Evolutionary conservation across 23 red algal genomes (phyloP).

Genomic region (Gracilariopsis chorda): DNA sequence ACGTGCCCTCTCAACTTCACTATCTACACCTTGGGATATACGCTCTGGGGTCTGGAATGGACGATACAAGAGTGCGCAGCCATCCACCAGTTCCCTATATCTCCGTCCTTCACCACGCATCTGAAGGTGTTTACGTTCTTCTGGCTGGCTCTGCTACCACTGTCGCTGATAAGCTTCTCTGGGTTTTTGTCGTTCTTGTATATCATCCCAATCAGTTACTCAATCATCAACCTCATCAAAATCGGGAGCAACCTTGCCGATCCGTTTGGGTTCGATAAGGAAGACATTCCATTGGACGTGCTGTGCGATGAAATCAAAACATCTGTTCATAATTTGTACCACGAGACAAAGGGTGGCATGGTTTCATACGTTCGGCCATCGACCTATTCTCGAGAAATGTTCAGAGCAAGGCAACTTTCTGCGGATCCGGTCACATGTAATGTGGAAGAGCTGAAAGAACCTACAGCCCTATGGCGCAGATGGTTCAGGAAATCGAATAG

Average conservation of each 20-base stretch:
- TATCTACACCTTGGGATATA: not conserved
- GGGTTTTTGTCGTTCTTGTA: conserved; percentile 35
- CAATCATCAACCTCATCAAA: conserved; percentile 25
- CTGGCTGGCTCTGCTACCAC: conserved; percentile 29
- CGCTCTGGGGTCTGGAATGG: conserved; percentile 1
- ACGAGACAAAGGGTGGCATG: not conserved
- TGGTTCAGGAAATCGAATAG: too few relatives aligned
- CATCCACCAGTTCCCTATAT: conserved; percentile 36
- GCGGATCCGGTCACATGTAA: too few relatives aligned
- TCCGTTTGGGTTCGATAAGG: conserved; percentile 36
- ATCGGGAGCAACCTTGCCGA: conserved; percentile 24
- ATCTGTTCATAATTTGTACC: conserved; percentile 10
- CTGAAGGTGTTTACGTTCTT: not conserved
- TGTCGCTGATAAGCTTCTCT: conserved; percentile 22
- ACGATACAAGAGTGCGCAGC: conserved; percentile 25
- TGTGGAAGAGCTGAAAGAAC: too few relatives aligned
- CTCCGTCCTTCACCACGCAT: conserved; percentile 30
- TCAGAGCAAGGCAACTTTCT: not conserved
- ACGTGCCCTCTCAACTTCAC: not conserved
- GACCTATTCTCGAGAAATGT: not conserved
- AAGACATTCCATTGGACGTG: conserved; percentile 25
- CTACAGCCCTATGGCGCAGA: too few relatives aligned
- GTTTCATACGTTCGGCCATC: not conserved
- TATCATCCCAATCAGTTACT: conserved; percentile 26
- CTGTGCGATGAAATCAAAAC: conserved; percentile 39